Conservation (phyloP, 176 grass and related monocot species). For the Ensete glaucum region DNA sequence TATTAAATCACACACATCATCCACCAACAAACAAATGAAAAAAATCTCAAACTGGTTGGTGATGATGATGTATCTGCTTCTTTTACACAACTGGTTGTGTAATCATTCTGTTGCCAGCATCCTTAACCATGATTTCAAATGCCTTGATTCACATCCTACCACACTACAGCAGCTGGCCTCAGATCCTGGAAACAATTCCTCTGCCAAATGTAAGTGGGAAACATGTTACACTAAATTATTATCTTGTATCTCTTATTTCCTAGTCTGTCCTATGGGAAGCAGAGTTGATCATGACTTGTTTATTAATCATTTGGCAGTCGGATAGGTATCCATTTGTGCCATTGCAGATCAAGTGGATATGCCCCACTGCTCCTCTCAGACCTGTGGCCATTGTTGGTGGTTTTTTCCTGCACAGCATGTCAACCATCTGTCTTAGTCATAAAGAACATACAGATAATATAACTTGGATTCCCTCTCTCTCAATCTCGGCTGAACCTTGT, state of each 20-base stretch:
- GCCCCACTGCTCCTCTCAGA: slow-evolving; percentile 76
- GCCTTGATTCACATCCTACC: not conserved
- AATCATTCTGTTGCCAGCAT: not conserved
- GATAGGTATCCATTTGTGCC: not conserved
- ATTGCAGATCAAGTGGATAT: slow-evolving; percentile 98
- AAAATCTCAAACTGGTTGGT: too few relatives aligned
- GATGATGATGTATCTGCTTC: too few relatives aligned
- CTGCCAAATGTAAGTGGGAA: slow-evolving; percentile 82
- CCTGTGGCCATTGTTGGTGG: slow-evolving; percentile 83
- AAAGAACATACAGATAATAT: too few relatives aligned
- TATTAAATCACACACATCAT: too few relatives aligned
- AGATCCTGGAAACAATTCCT: slow-evolving; percentile 79
- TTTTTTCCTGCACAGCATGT: slow-evolving; percentile 98
- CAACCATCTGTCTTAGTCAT: slow-evolving; percentile 28
- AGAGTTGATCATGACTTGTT: too few relatives aligned
- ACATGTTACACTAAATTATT: not conserved
- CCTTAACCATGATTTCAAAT: not conserved
- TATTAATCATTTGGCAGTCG: not conserved
- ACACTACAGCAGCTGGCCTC: slow-evolving; percentile 64
- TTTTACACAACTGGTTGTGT: too few relatives aligned
- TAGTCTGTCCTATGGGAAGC: too few relatives aligned
- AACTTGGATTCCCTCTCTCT: not conserved
- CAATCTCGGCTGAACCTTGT: not conserved
- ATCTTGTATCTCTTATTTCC: not conserved
- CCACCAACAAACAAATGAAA: too few relatives aligned